phyloP scores from a whole-genome alignment of 2,329 filamentous ascomycete species.

The Epichloe festucae region DNA sequence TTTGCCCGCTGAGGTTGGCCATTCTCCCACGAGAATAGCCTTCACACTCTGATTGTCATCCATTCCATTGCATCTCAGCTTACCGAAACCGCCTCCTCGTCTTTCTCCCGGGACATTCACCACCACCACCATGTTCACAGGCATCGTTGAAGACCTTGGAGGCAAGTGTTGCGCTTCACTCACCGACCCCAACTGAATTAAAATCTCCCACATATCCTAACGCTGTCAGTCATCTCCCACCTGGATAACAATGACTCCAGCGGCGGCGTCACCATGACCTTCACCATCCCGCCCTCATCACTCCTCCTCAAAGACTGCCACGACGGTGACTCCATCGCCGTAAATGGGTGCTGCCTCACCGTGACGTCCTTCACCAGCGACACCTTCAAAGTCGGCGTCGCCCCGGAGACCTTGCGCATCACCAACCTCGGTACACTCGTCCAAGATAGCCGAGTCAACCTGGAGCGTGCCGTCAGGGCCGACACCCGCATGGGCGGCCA shows the following conservation, averaged over 20 bases:
- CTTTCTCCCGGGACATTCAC: background rate
- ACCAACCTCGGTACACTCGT: constrained; percentile 79
- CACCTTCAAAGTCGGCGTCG: constrained; percentile 81
- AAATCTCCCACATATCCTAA: background rate
- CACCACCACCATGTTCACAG: constrained; percentile 68
- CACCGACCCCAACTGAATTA: too few species aligned
- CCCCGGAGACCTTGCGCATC: constrained; percentile 87
- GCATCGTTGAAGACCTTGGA: constrained; percentile 84
- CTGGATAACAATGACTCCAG: constrained; percentile 71
- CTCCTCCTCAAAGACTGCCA: constrained; percentile 73
- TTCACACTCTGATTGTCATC: background rate
- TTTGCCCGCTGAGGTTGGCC: background rate
- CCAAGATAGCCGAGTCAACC: constrained; percentile 61
- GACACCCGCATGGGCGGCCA: constrained; percentile 95
- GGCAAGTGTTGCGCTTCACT: constrained; percentile 42
- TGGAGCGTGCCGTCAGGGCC: constrained; percentile 84
- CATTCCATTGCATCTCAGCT: background rate
- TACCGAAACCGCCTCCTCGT: background rate
- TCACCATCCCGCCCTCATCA: constrained; percentile 52
- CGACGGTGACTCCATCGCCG: constrained; percentile 82
- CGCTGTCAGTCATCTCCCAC: constrained; percentile 60
- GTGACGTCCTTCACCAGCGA: constrained; percentile 46
- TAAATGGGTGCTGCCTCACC: constrained; percentile 94
- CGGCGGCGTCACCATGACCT: constrained; percentile 82
- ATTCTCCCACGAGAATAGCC: background rate